Evolutionary conservation across 257 asterid species (phyloP).

Genomic region (Cruciata laevipes): DNA sequence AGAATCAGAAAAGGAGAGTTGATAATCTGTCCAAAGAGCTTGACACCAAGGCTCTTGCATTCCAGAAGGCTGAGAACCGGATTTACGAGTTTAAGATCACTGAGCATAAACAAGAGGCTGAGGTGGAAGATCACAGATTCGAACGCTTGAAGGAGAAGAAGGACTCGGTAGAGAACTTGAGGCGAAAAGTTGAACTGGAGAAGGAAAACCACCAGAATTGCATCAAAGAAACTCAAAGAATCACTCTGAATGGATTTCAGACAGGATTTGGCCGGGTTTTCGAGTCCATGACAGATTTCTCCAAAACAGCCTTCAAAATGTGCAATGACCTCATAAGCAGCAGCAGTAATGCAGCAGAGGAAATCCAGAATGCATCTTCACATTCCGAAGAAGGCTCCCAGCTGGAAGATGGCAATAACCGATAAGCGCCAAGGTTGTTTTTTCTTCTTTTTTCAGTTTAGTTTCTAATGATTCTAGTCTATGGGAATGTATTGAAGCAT

Average conservation of each 20-base stretch:
- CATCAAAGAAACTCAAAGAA: slow-evolving; percentile 68
- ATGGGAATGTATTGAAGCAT: slow-evolving; percentile 53
- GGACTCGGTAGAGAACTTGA: slow-evolving; percentile 43
- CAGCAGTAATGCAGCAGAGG: slow-evolving; percentile 29
- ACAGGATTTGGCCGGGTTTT: slow-evolving; percentile 73
- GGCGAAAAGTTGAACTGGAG: slow-evolving; percentile 55
- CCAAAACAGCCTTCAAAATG: slow-evolving; percentile 58
- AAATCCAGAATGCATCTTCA: slow-evolving; percentile 26
- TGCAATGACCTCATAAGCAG: slow-evolving; percentile 42
- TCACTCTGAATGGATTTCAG: slow-evolving; percentile 66
- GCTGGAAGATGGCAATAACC: slow-evolving; percentile 40
- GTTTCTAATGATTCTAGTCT: slow-evolving; percentile 27
- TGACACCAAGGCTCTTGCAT: slow-evolving; percentile 45
- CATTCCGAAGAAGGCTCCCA: slow-evolving; percentile 39
- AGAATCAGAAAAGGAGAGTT: slow-evolving; percentile 69
- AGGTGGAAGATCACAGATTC: slow-evolving; percentile 32
- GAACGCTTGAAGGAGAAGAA: slow-evolving; percentile 46
- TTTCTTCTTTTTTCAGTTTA: background rate
- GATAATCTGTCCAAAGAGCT: slow-evolving; percentile 69
- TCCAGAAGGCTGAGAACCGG: slow-evolving; percentile 54
- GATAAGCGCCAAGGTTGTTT: slow-evolving; percentile 16
- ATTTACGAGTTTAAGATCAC: slow-evolving; percentile 40
- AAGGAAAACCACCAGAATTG: slow-evolving; percentile 64
- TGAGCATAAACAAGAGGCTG: slow-evolving; percentile 24
- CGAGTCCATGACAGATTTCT: slow-evolving; percentile 65